Evolutionary conservation across 1,284 basidiomycete genomes (phyloP), one percentile per base, ranked within the genome.

Genomic region (Stereum hirsutum): DNA sequence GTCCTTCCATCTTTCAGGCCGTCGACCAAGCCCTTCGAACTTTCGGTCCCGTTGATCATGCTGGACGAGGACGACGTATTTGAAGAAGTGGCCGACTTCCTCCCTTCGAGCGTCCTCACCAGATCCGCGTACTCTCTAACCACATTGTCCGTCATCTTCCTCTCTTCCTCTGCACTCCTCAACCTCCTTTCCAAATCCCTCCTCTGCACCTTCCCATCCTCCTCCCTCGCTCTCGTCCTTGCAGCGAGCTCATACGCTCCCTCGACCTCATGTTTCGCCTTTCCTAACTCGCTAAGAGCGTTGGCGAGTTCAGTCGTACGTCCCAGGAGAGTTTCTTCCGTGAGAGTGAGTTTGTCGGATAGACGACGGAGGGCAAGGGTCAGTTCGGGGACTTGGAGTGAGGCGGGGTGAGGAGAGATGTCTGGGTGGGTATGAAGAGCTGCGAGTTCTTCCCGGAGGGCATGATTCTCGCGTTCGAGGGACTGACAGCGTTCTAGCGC

Each of bases 81-180:
- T 2, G 50, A 38, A 2, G 54, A 45, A 0, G 53, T 43, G 6
- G 47, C 25, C 45, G 52, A 62, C 30, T 58, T 54, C 46, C 70
- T 63, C 20, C 72, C 69, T 51, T 78, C 74, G 27, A 86, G 64
- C 1, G 63, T 67, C 25, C 81, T 68, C 10, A 86, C 83, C 8
- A 87, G 70, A 46, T 73, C 72, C 0, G 83, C 83, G 43, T 86
- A 87, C 50, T 86, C 81, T 39, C 70, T 65, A 14, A 86, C 69
- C 2, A 75, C 78, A 25, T 74, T 56, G 47, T 86, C 81, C 20
- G 71, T 66, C 68, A 85, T 74, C 49, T 64, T 70, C 23, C 66
- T 61, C 46, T 80, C 71, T 50, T 82, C 76, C 46, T 82, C 72
- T 5, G 68, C 65, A 17, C 60, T 60, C 35, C 61, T 64, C 6